A percentile compares a stretch with the other conserved stretches of the same genome.
phyloP scores from a whole-genome alignment of 2,329 filamentous ascomycete genomes.

The Gnomoniopsis smithogilvyi region DNA sequence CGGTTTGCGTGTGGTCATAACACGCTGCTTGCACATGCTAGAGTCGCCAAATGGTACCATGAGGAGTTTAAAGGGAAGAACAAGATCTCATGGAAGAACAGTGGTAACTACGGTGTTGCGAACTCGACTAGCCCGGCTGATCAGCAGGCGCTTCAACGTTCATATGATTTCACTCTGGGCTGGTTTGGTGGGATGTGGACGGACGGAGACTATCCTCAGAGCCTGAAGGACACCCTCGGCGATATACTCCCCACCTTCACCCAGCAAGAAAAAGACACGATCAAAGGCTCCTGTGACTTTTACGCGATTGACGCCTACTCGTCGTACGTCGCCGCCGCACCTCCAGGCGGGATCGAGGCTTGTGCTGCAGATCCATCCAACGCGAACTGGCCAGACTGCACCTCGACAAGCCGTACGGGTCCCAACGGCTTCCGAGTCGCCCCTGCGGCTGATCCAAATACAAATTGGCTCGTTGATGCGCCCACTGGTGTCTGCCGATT shows the following conservation, averaged over 20 bases:
- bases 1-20: constrained; percentile 9
- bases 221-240: constrained; percentile 3
- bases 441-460: constrained; percentile 1
- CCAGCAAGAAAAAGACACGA: background rate
- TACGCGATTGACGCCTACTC: constrained; percentile 11
- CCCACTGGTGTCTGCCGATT: constrained; percentile 6
- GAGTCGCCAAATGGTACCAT: constrained; percentile 8
- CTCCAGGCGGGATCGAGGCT: background rate
- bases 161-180: constrained; percentile 7
- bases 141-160: constrained; percentile 1
- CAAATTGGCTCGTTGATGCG: constrained; percentile 1
- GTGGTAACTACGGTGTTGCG: constrained; percentile 5
- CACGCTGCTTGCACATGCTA: constrained; percentile 8
- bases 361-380: constrained; percentile 1
- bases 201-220: constrained; percentile 7
- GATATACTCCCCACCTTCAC: constrained; percentile 3
- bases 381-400: constrained; percentile 1
- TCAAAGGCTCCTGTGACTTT: constrained; percentile 8
- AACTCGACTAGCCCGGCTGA: constrained; percentile 2
- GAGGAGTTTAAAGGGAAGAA: constrained; percentile 6
- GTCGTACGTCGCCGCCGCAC: background rate
- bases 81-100: constrained; percentile 10
- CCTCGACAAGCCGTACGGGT: background rate
- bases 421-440: constrained; percentile 1
- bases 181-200: constrained; percentile 10